Evolutionary conservation across 2,329 filamentous ascomycete species (phyloP).

Genomic region (Alternaria panax): DNA sequence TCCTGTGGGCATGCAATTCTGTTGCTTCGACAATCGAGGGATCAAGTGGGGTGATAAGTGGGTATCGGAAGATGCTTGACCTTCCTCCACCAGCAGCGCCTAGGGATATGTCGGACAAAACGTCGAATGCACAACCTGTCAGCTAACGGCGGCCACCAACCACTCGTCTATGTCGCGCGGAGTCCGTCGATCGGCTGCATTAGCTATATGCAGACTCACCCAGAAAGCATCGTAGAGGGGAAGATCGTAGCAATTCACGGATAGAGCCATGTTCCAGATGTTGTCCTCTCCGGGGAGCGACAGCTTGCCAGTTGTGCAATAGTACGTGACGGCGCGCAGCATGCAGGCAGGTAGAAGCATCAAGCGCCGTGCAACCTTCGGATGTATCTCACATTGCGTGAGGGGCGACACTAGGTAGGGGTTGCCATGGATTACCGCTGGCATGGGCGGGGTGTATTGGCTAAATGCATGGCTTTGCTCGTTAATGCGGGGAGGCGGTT

Average conservation of each 20-base stretch:
- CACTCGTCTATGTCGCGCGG: constrained; percentile 20
- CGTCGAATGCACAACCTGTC: constrained; percentile 28
- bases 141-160: constrained; percentile 25
- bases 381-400: constrained; percentile 21
- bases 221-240: constrained; percentile 29
- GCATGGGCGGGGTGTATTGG: constrained; percentile 15
- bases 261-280: constrained; percentile 28
- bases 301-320: neutral
- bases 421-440: constrained; percentile 14
- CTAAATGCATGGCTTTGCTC: constrained; percentile 15
- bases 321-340: constrained; percentile 17
- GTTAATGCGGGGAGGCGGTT: constrained; percentile 1
- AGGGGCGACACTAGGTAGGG: constrained; percentile 11
- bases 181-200: constrained; percentile 39
- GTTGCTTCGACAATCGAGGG: constrained; percentile 18
- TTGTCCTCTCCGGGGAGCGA: constrained; percentile 7
- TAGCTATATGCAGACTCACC: constrained; percentile 36
- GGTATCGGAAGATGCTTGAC: constrained; percentile 17
- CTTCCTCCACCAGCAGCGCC: constrained; percentile 6
- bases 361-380: constrained; percentile 34
- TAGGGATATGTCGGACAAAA: constrained; percentile 10
- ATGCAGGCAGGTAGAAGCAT: constrained; percentile 34
- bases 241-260: constrained; percentile 15
- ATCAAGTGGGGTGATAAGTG: constrained; percentile 7
- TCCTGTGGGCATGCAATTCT: neutral